A percentile compares a stretch with the other conserved stretches of the same genome.
These are phyloP conservation scores for Meyerozyma sp. DNA, from an alignment of 1,139 yeast genomes.

Conservation along the genomic window DNA sequence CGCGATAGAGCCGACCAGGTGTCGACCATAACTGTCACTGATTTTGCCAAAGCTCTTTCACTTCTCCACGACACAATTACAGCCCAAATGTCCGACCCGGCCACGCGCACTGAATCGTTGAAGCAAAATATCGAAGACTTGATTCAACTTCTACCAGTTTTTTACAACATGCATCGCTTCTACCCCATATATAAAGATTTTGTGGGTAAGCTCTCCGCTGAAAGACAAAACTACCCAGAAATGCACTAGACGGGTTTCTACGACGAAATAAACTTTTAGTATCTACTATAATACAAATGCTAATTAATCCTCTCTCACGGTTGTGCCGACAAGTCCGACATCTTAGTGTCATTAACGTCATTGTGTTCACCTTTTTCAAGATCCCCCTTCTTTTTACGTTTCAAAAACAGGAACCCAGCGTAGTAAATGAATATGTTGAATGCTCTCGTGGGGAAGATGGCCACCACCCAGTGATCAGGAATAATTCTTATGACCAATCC, in stretches of 20 bases:
- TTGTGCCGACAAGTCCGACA: conserved; percentile 1
- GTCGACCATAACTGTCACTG: neutral
- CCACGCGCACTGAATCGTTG: conserved; percentile 12
- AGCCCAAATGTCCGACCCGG: neutral
- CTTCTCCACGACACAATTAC: neutral
- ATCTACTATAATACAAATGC: neutral
- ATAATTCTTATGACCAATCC: conserved; percentile 71
- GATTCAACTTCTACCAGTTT: conserved; percentile 44
- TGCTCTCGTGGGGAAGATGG: conserved; percentile 60
- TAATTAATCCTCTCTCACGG: neutral
- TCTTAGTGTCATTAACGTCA: conserved; percentile 3
- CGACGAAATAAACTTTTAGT: neutral
- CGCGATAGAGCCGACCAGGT: neutral
- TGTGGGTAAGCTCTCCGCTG: conserved; percentile 25
- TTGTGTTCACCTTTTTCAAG: conserved; percentile 15
- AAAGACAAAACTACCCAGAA: conserved; percentile 26
- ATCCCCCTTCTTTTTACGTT: conserved; percentile 22
- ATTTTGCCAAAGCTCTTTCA: neutral
- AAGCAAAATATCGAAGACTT: conserved; percentile 37
- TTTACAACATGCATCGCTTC: conserved; percentile 47
- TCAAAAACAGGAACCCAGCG: conserved; percentile 43
- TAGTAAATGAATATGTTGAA: conserved; percentile 44
- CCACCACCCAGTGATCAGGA: conserved; percentile 76
- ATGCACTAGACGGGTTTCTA: neutral
- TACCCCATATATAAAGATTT: conserved; percentile 43